Percentiles rank a stretch among this genome's conserved stretches.
Conservation (phyloP, 2,329 filamentous ascomycete species). For the Xylariaceae sp. region DNA sequence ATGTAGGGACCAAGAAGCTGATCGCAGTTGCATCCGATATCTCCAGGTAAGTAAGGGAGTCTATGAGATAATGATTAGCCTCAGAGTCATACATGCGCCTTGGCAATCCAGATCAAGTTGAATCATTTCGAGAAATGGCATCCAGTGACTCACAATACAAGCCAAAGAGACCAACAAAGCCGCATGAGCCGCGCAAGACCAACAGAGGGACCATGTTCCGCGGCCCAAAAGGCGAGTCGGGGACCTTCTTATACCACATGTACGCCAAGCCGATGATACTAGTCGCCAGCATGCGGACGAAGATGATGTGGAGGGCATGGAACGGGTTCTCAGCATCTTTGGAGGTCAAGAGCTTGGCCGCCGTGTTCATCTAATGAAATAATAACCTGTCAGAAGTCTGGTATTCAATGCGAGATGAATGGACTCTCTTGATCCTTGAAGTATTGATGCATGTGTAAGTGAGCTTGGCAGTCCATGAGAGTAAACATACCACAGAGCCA, state of each 20-base stretch:
- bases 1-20: constrained; percentile 69
- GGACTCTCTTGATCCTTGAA: neutral
- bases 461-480: neutral
- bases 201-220: constrained; percentile 59
- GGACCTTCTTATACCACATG: constrained; percentile 41
- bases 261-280: constrained; percentile 35
- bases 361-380: constrained; percentile 37
- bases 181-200: constrained; percentile 57
- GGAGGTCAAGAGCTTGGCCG: constrained; percentile 34
- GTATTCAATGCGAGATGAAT: neutral
- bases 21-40: constrained; percentile 75
- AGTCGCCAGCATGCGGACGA: constrained; percentile 39
- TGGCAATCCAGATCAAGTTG: neutral
- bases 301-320: constrained; percentile 40
- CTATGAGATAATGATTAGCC: constrained; percentile 28
- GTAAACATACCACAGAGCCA: constrained; percentile 34
- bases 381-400: neutral
- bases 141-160: constrained; percentile 34
- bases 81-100: neutral
- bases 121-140: neutral
- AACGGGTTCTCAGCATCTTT: constrained; percentile 32
- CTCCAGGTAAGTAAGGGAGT: constrained; percentile 59
- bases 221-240: constrained; percentile 62
- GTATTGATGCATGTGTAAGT: neutral
- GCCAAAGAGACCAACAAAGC: constrained; percentile 63